phyloP scores from a whole-genome alignment of 2,329 filamentous ascomycete genomes.

The Aspergillus alliaceus region DNA sequence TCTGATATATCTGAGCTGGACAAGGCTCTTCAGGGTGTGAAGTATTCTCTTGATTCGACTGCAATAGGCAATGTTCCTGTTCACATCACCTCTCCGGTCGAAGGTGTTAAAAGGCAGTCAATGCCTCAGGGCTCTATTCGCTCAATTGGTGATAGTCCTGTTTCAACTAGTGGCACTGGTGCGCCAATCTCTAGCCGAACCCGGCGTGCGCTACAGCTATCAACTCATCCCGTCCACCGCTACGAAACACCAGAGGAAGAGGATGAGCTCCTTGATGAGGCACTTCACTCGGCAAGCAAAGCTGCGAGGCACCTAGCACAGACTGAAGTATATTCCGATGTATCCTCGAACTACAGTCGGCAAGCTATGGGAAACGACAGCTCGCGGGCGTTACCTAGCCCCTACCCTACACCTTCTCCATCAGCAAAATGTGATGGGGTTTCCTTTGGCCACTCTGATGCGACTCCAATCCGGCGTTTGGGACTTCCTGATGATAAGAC shows the following conservation, averaged over 20 bases:
- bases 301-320: conserved; percentile 70
- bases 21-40: conserved; percentile 60
- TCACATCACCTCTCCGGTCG: conserved; percentile 33
- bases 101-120: conserved; percentile 39
- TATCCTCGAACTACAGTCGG: conserved; percentile 58
- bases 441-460: conserved; percentile 63
- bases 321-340: conserved; percentile 30
- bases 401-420: conserved; percentile 72
- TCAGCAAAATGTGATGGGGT: conserved; percentile 80
- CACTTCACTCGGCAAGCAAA: conserved; percentile 72
- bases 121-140: conserved; percentile 37
- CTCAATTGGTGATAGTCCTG: conserved; percentile 28
- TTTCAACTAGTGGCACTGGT: conserved; percentile 24
- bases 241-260: conserved; percentile 97
- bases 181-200: conserved; percentile 75
- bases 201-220: conserved; percentile 69
- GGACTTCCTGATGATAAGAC: conserved; percentile 63
- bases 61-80: conserved; percentile 38
- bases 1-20: conserved; percentile 62
- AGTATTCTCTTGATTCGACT: conserved; percentile 57
- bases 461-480: conserved; percentile 62
- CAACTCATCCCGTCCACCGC: conserved; percentile 71
- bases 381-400: conserved; percentile 41
- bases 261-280: conserved; percentile 92
- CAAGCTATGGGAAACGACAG: conserved; percentile 28